Conservation (phyloP, 441 rosid genomes). For the Omphalea diandra region DNA sequence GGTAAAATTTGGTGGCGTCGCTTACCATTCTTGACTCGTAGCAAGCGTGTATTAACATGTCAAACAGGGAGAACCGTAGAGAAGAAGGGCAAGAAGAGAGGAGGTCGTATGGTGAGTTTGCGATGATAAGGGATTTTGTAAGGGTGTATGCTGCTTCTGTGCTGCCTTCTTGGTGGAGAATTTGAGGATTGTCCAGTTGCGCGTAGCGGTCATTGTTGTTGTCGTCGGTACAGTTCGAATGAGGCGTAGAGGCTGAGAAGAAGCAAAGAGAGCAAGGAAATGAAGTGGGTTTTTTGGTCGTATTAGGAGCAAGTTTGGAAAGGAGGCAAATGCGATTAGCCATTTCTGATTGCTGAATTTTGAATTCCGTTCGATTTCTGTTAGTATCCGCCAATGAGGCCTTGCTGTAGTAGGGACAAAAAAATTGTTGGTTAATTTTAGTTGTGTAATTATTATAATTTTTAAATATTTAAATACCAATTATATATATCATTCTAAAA, state of each 20-base stretch:
- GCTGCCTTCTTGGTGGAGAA: conserved; percentile 52
- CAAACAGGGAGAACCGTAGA: conserved; percentile 37
- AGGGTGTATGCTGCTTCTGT: conserved; percentile 42
- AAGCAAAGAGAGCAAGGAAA: not conserved
- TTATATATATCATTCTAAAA: too few species aligned
- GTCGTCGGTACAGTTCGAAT: not conserved
- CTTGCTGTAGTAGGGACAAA: too few species aligned
- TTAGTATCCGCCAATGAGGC: too few species aligned
- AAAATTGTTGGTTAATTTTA: too few species aligned
- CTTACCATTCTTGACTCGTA: conserved; percentile 41
- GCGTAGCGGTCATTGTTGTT: conserved; percentile 32
- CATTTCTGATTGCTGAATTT: not conserved
- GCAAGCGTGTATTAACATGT: conserved; percentile 43
- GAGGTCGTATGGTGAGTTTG: conserved; percentile 56
- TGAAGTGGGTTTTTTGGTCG: not conserved
- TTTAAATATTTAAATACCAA: too few species aligned
- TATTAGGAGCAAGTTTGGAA: not conserved
- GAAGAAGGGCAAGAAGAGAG: conserved; percentile 46
- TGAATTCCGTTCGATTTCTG: too few species aligned
- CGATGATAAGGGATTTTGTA: conserved; percentile 38
- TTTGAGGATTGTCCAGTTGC: conserved; percentile 40
- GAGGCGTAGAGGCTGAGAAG: conserved; percentile 25
- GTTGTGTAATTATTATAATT: too few species aligned
- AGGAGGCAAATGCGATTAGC: not conserved
- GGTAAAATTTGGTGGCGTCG: conserved; percentile 47